Base-by-base conservation (phyloP, 2,329 filamentous ascomycete species). In the Erysiphe neolycopersici region DNA sequence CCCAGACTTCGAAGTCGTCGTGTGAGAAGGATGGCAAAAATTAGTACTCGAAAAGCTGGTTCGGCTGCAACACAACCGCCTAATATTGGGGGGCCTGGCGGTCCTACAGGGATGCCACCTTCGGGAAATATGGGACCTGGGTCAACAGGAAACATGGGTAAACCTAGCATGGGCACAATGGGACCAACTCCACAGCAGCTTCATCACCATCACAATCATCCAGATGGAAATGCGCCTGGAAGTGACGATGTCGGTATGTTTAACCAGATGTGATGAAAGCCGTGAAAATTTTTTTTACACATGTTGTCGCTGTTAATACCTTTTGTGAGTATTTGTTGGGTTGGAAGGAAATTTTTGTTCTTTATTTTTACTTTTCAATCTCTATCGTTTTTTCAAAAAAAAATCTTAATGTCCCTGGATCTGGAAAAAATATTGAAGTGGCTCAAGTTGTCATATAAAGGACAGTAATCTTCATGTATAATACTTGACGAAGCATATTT, bases 211-310 rank as follows among this genome's bases (percentile, higher is more conserved):
- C 74, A 82, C 57, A 68, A 69, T 49, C 75, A 79, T 56, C 67
- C 69, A 46, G 77, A 80, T 58, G 76, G 73, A 58, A 68, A 64
- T 58, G 67, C 67, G 54, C 71, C 72, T 58, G 69, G 71, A 61
- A 73, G 71, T 62, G 83, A 75, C 60, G 69, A 89, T 73, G 84
- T 84, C 76, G 84, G 84, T 92, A 93, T 91, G 84, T 93, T 85
- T 57, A 55, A 59, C 70, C 80, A 84, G 68, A 82, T 89, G 76
- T 89, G 53, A 56, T 54, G 47, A 43, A 40, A 40, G 47, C 44
- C 45, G 47, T 50, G 74, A 82, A 69, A 46, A 38, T 47, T 43
- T 48, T 41, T 48, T 41, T 19, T 22, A 19, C 13, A 35, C 33
- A 32, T 36, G 16, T 51, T 54, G 53, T 51, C 53, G 51, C 48